Conservation (phyloP, 495 filamentous ascomycete species). For the Amniculicola lignicola region DNA sequence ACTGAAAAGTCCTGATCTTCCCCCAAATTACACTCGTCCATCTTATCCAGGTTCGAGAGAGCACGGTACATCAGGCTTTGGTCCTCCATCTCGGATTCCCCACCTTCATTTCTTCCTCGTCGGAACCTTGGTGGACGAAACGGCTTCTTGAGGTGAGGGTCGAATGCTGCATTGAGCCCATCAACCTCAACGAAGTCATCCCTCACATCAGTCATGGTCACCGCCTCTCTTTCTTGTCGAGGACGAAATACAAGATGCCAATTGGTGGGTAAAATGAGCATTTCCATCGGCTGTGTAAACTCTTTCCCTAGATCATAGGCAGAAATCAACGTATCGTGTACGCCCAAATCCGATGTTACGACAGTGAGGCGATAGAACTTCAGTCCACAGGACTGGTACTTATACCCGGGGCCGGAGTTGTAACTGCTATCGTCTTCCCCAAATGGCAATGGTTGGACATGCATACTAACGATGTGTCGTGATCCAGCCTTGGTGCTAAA, state of each 20-base stretch:
- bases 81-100: no score
- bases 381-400: conserved; percentile 11
- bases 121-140: no score
- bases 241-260: background rate
- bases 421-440: background rate
- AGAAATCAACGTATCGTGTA: conserved; percentile 16
- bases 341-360: conserved; percentile 22
- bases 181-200: background rate
- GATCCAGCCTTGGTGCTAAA: background rate
- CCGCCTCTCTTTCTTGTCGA: background rate
- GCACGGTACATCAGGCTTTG: background rate
- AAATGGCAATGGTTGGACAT: background rate
- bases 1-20: background rate
- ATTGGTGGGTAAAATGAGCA: no score
- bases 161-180: background rate
- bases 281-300: no score
- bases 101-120: no score
- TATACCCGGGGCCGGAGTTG: conserved; percentile 5
- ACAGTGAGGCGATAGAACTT: conserved; percentile 29
- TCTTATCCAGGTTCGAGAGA: background rate
- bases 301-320: background rate
- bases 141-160: no score
- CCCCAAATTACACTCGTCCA: background rate
- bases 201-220: background rate
- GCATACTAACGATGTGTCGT: conserved; percentile 3